These are phyloP conservation scores for Huntiella savannae DNA, from an alignment of 2,329 filamentous ascomycete genomes.

Conservation along the genomic window DNA sequence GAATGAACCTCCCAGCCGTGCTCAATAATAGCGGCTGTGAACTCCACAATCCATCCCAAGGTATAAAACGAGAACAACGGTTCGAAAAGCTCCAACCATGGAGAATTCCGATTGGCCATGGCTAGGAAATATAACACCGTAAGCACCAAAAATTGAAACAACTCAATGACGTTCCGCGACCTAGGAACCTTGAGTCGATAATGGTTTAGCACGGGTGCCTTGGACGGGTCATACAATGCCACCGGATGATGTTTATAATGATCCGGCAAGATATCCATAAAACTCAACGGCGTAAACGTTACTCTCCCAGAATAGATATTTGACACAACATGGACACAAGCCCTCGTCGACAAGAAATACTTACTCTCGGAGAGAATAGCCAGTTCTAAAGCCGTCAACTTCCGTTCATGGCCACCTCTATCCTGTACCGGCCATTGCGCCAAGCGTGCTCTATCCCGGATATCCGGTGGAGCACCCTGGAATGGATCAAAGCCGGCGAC, in stretches of 20 bases:
- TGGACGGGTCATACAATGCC: slow-evolving; percentile 47
- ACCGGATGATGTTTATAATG: slow-evolving; percentile 55
- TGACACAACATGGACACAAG: slow-evolving; percentile 50
- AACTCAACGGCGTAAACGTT: slow-evolving; percentile 50
- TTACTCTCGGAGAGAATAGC: slow-evolving; percentile 57
- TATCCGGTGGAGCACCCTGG: slow-evolving; percentile 13
- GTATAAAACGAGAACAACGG: slow-evolving; percentile 43
- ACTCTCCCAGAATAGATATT: slow-evolving; percentile 50
- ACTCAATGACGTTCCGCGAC: slow-evolving; percentile 46
- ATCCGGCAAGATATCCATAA: slow-evolving; percentile 55
- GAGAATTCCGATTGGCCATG: slow-evolving; percentile 39
- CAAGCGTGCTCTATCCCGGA: slow-evolving; percentile 28
- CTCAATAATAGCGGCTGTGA: slow-evolving; percentile 44
- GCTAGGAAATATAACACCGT: slow-evolving; percentile 42
- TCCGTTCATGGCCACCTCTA: slow-evolving; percentile 26
- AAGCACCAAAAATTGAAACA: slow-evolving; percentile 44
- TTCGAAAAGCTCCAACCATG: slow-evolving; percentile 25
- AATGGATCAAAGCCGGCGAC: slow-evolving; percentile 11
- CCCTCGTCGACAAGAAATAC: slow-evolving; percentile 42
- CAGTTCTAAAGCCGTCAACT: slow-evolving; percentile 50
- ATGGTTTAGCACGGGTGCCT: slow-evolving; percentile 48
- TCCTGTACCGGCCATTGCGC: slow-evolving; percentile 21
- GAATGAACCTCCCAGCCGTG: slow-evolving; percentile 50
- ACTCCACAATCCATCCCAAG: slow-evolving; percentile 48
- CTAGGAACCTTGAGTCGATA: slow-evolving; percentile 53